Conservation (phyloP, 306 rosid genomes). For the Myrica gale region DNA sequence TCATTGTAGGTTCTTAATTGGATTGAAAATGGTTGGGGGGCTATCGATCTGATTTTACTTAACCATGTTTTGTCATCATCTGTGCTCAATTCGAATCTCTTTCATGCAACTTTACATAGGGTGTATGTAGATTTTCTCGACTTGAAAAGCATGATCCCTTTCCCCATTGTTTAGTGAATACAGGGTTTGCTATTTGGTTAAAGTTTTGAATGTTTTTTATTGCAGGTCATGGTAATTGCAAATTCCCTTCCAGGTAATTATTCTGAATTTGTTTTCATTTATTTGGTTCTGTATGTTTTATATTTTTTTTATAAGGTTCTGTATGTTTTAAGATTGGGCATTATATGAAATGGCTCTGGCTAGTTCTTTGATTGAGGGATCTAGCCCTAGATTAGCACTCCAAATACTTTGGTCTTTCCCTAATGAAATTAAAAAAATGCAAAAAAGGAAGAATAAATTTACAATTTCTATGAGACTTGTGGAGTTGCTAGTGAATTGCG, state of each 20-base stretch:
- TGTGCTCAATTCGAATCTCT: background rate
- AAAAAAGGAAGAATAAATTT: no score
- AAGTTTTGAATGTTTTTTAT: background rate
- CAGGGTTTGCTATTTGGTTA: background rate
- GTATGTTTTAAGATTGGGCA: background rate
- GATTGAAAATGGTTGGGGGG: background rate
- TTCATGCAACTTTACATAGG: background rate
- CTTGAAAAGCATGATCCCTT: background rate
- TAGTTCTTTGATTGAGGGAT: background rate
- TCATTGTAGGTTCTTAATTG: background rate
- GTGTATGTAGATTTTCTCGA: background rate
- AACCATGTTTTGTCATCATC: background rate
- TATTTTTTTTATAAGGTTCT: no score
- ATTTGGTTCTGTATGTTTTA: no score
- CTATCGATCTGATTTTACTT: background rate
- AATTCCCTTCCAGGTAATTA: constrained; percentile 73
- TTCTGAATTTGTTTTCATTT: background rate
- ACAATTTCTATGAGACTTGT: no score
- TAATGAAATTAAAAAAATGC: no score
- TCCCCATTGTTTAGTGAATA: background rate
- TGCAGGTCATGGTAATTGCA: constrained; percentile 81
- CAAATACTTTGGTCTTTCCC: no score
- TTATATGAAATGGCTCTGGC: background rate
- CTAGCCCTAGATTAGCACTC: background rate
- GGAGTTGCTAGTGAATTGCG: background rate